Evolutionary conservation across 139 green algal genomes (phyloP).

Genomic region (Micractinium sp.): DNA sequence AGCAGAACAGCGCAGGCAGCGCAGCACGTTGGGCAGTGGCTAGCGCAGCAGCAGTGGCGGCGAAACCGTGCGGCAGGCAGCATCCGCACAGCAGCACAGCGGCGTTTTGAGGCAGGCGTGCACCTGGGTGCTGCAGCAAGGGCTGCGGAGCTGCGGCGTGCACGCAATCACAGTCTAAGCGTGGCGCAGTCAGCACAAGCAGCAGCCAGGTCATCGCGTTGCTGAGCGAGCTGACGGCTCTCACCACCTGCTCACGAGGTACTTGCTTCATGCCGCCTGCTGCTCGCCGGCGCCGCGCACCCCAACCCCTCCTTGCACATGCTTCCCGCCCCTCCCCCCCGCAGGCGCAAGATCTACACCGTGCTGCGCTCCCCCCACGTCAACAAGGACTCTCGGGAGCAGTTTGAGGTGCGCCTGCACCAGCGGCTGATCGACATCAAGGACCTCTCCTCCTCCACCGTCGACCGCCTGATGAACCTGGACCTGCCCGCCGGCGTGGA

Average conservation of each 20-base stretch:
- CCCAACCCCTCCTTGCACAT: neutral
- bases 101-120: too few species aligned
- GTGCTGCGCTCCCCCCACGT: slow-evolving; percentile 87
- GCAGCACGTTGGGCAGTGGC: too few species aligned
- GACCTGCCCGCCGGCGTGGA: slow-evolving; percentile 83
- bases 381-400: slow-evolving; percentile 89
- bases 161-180: neutral
- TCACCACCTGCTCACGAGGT: neutral
- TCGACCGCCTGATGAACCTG: slow-evolving; percentile 86
- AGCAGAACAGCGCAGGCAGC: too few species aligned
- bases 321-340: neutral
- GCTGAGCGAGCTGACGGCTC: too few species aligned
- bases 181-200: neutral
- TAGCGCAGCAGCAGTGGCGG: too few species aligned
- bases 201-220: neutral
- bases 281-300: neutral
- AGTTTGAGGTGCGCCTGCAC: slow-evolving; percentile 84
- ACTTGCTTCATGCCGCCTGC: too few species aligned
- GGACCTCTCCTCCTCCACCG: slow-evolving; percentile 70
- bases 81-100: too few species aligned
- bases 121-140: neutral
- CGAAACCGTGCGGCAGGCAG: neutral
- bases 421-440: slow-evolving; percentile 81
- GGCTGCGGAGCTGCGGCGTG: neutral
- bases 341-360: slow-evolving; percentile 61